phyloP scores from a whole-genome alignment of 1,284 basidiomycete genomes.

The Leccinum brunneo-olivaceum region DNA sequence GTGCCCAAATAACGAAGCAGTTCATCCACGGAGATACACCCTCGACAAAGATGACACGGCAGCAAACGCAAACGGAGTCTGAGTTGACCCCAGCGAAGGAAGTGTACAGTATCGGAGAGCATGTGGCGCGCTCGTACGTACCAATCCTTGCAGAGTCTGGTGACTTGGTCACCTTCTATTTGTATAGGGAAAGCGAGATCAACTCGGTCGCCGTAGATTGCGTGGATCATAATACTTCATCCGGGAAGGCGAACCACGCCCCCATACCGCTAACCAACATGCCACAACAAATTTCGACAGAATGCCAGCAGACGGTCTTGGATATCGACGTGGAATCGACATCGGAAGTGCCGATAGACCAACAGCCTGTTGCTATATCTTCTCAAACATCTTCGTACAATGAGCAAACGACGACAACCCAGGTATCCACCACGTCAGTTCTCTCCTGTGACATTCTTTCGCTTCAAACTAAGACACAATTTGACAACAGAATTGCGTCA shows the following conservation, averaged over 20 bases:
- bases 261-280: not conserved
- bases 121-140: constrained; percentile 8
- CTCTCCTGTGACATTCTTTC: not conserved
- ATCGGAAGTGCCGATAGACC: too few species aligned
- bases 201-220: not conserved
- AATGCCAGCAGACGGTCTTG: not conserved
- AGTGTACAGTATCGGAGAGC: not conserved
- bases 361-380: not conserved
- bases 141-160: too few species aligned
- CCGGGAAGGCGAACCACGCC: not conserved
- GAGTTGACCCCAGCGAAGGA: not conserved
- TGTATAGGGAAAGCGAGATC: constrained; percentile 3
- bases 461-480: not conserved
- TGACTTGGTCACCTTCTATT: not conserved
- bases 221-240: not conserved
- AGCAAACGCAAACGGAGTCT: not conserved
- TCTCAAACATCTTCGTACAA: not conserved
- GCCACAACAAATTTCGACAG: not conserved
- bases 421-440: constrained; percentile 1
- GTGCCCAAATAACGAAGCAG: not conserved
- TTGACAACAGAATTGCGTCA: not conserved
- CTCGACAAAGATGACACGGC: not conserved
- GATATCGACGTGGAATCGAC: not conserved
- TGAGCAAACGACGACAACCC: not conserved
- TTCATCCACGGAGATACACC: not conserved